Conservation (phyloP, 192 early-diverging fungal species). For the Anaeromyces robustus region DNA sequence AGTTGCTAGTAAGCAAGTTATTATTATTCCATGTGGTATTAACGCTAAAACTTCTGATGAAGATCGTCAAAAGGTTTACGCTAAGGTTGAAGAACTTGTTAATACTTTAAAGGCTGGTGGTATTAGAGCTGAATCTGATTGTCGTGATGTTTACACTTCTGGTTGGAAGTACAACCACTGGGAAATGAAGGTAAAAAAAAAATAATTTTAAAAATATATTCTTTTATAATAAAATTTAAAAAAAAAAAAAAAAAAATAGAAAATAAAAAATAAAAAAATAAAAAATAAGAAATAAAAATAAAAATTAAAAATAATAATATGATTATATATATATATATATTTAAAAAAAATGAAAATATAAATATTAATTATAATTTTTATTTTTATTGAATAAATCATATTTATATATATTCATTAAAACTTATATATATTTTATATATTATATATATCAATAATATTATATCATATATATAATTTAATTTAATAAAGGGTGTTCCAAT, state of each 20-base stretch:
- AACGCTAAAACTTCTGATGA: constrained; percentile 70
- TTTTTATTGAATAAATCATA: no score
- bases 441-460: constrained; percentile 7
- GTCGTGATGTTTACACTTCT: constrained; percentile 71
- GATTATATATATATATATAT: no score
- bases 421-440: neutral
- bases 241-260: no score
- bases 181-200: constrained; percentile 55
- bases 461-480: neutral
- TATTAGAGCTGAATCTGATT: constrained; percentile 63
- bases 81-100: constrained; percentile 53
- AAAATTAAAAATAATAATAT: no score
- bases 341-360: no score
- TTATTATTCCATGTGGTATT: constrained; percentile 88
- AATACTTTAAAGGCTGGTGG: constrained; percentile 50
- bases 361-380: no score
- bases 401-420: no score
- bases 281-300: no score
- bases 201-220: constrained; percentile 2
- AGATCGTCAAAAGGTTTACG: constrained; percentile 45
- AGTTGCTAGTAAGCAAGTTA: constrained; percentile 72
- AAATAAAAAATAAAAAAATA: no score
- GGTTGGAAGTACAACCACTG: constrained; percentile 99
- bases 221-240: no score
- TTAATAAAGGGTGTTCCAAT: constrained; percentile 72